Percentiles rank a stretch among this genome's conserved stretches.
These are phyloP conservation scores for Phallus indusiatus DNA, from an alignment of 768 basidiomycete species.

Conservation along the genomic window DNA sequence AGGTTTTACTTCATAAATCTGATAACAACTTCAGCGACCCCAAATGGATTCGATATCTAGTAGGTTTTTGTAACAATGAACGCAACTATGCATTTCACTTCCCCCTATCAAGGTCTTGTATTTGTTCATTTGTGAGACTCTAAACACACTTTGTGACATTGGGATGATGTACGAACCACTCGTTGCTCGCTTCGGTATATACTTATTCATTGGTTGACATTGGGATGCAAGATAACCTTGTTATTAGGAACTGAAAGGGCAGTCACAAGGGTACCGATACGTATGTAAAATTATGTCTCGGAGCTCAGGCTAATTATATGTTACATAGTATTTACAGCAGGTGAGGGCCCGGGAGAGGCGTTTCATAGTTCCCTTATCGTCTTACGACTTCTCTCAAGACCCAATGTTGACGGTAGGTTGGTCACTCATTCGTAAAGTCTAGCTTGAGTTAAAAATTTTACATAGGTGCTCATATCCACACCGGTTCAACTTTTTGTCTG, in stretches of 20 bases:
- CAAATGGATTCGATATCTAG: slow-evolving; percentile 15
- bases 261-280: slow-evolving; percentile 6
- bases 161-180: slow-evolving; percentile 11
- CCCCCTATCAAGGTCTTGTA: slow-evolving; percentile 2
- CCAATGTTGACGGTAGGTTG: background rate
- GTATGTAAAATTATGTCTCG: background rate
- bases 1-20: too few species aligned
- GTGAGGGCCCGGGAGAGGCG: slow-evolving; percentile 6
- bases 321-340: slow-evolving; percentile 12
- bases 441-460: background rate
- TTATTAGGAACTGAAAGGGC: slow-evolving; percentile 4
- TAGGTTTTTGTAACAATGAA: slow-evolving; percentile 3
- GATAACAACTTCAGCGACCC: slow-evolving; percentile 13
- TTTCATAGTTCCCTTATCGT: background rate
- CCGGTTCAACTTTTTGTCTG: slow-evolving; percentile 24
- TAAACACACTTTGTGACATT: slow-evolving; percentile 12
- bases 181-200: background rate
- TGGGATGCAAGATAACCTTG: background rate
- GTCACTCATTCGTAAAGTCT: too few species aligned
- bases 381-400: background rate
- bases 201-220: background rate
- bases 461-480: slow-evolving; percentile 30
- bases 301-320: background rate
- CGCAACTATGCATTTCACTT: background rate
- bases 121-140: slow-evolving; percentile 10